phyloP scores from a whole-genome alignment of 2,329 filamentous ascomycete species.

The Cercospora sojina region DNA sequence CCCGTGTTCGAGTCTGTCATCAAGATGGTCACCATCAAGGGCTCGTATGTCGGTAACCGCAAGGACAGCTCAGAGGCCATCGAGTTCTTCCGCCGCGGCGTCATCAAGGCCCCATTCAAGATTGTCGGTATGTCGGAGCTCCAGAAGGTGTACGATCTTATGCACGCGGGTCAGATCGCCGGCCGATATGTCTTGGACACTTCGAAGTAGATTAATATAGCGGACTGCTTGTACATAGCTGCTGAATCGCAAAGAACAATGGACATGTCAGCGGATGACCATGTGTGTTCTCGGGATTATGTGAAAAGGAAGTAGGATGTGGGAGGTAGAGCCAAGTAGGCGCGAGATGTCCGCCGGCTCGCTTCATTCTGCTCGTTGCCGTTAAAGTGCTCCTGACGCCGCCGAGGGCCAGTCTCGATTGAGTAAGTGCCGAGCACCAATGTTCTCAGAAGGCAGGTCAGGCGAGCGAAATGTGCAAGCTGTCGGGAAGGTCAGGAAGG shows the following conservation, averaged over 20 bases:
- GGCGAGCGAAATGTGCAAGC: background rate
- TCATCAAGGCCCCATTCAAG: constrained; percentile 88
- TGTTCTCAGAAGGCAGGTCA: background rate
- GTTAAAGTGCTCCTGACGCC: background rate
- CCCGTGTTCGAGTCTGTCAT: constrained; percentile 88
- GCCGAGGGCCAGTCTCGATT: background rate
- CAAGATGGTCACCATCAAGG: constrained; percentile 70
- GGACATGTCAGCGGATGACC: background rate
- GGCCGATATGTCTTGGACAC: constrained; percentile 79
- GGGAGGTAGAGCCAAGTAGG: background rate
- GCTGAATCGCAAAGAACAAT: background rate
- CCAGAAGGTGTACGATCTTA: constrained; percentile 72
- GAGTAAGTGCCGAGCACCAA: background rate
- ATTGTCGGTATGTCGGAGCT: constrained; percentile 76
- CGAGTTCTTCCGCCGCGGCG: constrained; percentile 80
- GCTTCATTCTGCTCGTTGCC: background rate
- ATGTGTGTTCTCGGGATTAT: background rate
- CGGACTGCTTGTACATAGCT: constrained; percentile 18
- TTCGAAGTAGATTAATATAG: constrained; percentile 50
- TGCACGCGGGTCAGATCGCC: constrained; percentile 66
- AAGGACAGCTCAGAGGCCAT: constrained; percentile 84
- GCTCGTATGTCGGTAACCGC: constrained; percentile 90
- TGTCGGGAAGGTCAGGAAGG: background rate
- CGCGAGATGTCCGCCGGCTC: background rate
- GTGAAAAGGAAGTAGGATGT: background rate